phyloP scores from a whole-genome alignment of 768 basidiomycete species.

The Tricholoma bakamatsutake region DNA sequence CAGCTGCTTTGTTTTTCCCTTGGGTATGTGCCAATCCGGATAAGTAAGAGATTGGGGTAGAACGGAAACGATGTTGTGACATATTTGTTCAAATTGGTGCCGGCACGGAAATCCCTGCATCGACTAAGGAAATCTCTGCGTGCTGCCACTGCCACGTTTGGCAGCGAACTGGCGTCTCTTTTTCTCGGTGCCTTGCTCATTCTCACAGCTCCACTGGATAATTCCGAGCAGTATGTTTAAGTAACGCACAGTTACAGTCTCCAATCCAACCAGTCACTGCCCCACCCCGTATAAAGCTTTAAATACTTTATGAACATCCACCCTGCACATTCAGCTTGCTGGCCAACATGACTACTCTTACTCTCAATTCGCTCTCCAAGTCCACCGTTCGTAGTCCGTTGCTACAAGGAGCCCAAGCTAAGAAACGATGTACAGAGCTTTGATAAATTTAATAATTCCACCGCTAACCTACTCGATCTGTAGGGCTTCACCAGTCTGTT shows the following conservation, averaged over 20 bases:
- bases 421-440: conserved; percentile 20
- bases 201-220: too few species aligned
- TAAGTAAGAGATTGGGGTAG: too few species aligned
- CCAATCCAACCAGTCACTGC: not conserved
- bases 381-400: conserved; percentile 21
- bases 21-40: too few species aligned
- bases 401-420: conserved; percentile 19
- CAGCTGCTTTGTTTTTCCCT: too few species aligned
- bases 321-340: conserved; percentile 16
- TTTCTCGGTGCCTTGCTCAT: too few species aligned
- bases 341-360: conserved; percentile 20
- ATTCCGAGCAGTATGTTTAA: not conserved
- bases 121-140: too few species aligned
- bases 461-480: not conserved
- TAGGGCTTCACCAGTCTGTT: conserved; percentile 31
- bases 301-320: not conserved
- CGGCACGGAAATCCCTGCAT: too few species aligned
- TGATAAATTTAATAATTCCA: not conserved
- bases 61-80: too few species aligned
- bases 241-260: not conserved
- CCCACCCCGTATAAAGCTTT: not conserved
- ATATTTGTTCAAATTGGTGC: too few species aligned
- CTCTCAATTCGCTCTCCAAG: conserved; percentile 11
- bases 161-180: too few species aligned
- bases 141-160: too few species aligned